Percentiles rank a stretch among this genome's conserved stretches.
Evolutionary conservation across 305 asterid genomes (phyloP).

Genomic region (Ruellia speciosa): DNA sequence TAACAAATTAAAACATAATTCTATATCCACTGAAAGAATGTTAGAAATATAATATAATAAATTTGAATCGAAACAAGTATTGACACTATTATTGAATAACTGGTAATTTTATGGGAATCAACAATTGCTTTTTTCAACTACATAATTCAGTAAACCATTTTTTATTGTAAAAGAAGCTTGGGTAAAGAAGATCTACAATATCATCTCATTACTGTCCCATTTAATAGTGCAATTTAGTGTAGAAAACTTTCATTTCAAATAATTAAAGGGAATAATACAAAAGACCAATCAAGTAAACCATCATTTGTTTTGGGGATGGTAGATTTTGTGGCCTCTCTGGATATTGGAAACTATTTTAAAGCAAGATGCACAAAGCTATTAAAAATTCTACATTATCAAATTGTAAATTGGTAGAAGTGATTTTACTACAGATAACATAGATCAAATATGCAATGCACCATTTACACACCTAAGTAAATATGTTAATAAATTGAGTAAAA

Average conservation of each 20-base stretch:
- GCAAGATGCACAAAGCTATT: slow-evolving; percentile 18
- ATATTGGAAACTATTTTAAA: slow-evolving; percentile 64
- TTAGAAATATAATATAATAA: neutral
- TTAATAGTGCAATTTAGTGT: neutral
- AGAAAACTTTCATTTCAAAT: slow-evolving; percentile 6
- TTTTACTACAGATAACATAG: slow-evolving; percentile 8
- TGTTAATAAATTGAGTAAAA: slow-evolving; percentile 8
- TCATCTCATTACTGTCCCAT: neutral
- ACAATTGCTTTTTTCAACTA: too few species aligned
- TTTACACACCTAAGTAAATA: too few species aligned
- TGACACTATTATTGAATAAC: too few species aligned
- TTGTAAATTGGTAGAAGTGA: slow-evolving; percentile 8
- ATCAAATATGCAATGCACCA: slow-evolving; percentile 8
- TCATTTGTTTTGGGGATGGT: slow-evolving; percentile 73
- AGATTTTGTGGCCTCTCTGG: slow-evolving; percentile 51
- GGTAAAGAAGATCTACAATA: neutral
- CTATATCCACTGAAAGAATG: slow-evolving; percentile 1
- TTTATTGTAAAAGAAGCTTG: neutral
- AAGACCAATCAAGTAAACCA: slow-evolving; percentile 94
- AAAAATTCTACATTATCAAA: slow-evolving; percentile 10
- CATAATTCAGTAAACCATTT: too few species aligned
- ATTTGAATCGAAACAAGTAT: too few species aligned
- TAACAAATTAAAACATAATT: too few species aligned
- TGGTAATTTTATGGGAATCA: too few species aligned
- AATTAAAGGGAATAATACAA: slow-evolving; percentile 34